These are phyloP conservation scores for Fragaria vesca DNA, from an alignment of 306 rosid species.

Conservation along the genomic window DNA sequence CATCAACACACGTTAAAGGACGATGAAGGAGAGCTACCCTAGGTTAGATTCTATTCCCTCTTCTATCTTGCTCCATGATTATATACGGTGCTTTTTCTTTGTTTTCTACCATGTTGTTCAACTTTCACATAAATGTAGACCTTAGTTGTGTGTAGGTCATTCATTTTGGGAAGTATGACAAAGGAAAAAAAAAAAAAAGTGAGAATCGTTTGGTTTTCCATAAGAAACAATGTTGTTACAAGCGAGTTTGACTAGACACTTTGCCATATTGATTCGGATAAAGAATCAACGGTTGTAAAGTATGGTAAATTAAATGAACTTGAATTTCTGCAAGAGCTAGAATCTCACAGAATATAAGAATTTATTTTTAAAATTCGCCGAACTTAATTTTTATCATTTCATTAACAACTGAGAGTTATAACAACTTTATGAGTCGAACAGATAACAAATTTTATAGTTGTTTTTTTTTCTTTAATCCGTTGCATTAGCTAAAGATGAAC, in stretches of 20 bases:
- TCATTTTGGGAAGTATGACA: background rate
- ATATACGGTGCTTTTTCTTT: background rate
- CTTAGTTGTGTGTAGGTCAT: background rate
- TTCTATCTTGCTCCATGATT: background rate
- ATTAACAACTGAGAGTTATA: too few relatives aligned
- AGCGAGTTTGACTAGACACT: background rate
- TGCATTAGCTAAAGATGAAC: too few relatives aligned
- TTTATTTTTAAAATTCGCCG: too few relatives aligned
- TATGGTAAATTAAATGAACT: background rate
- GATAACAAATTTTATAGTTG: too few relatives aligned
- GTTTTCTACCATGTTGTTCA: background rate
- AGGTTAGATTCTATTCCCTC: slow-evolving; percentile 7
- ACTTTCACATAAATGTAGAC: background rate
- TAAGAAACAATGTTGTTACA: background rate
- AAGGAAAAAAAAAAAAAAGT: background rate
- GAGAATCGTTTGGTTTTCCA: background rate
- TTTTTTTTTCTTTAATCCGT: too few relatives aligned
- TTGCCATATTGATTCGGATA: background rate
- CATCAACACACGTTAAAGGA: background rate
- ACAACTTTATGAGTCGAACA: too few relatives aligned
- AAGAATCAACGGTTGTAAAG: background rate
- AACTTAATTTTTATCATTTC: too few relatives aligned
- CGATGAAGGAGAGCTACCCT: background rate
- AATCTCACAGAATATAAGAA: too few relatives aligned
- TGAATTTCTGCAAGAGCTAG: background rate